Evolutionary conservation across 805 yeast genomes (phyloP), one percentile per base, ranked within the genome.

Genomic region (Yarrowia keelungensis): DNA sequence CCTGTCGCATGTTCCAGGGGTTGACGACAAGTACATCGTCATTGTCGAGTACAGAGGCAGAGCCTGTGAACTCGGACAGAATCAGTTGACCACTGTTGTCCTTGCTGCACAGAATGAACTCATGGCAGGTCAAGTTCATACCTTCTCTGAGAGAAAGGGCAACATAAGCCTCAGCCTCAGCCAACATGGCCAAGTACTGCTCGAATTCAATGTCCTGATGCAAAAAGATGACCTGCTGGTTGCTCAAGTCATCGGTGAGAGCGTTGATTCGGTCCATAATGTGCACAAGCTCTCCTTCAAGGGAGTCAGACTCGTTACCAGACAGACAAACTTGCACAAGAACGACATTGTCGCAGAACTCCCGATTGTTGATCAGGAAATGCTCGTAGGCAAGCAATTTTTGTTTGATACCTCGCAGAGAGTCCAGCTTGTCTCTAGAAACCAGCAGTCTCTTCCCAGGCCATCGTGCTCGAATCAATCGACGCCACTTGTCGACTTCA

Each of bases 141-240:
- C 99, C 99, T 78, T 95, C 99, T 76, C 99, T 87, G 83, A 94
- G 85, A 1, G 97, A 90, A 10, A 96, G 88, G 1, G 94, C 97
- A 53, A 90, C 87, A 75, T 95, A 95, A 0, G 87, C 82, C 72
- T 91, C 96, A 1, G 98, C 97, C 75, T 92, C 98, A 45, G 87
- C 81, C 56, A 90, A 84, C 62, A 95, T 80, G 0, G 97, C 98
- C 69, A 95, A 77, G 76, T 95, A 95, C 78, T 95, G 98, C 69
- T 87, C 89, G 76, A 91, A 94, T 46, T 87, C 93, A 67, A 95
- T 86, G 73, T 94, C 98, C 76, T 92, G 96, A 72, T 91, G 94
- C 59, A 95, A 80, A 42, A 93, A 84, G 1, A 92, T 92, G 5
- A 95, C 97, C 0, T 97, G 97, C 75, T 88, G 97, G 39, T 85